phyloP scores from a whole-genome alignment of 2,329 filamentous ascomycete species.

The Aspergillus cejpii region DNA sequence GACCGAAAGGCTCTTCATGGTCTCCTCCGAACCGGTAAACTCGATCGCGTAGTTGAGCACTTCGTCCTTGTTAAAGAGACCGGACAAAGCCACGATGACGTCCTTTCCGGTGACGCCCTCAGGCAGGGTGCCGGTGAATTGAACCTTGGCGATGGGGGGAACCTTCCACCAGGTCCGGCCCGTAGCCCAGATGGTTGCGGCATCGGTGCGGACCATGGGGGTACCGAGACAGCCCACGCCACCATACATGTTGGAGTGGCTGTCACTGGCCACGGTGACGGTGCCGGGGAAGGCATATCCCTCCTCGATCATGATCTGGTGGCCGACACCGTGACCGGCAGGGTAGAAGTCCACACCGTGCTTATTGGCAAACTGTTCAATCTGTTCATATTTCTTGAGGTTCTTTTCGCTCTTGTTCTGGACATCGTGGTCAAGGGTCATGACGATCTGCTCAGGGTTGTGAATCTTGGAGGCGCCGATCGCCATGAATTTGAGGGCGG shows the following conservation, averaged over 20 bases:
- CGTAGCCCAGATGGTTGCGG: conserved; percentile 77
- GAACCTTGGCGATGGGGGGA: conserved; percentile 75
- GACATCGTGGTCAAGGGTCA: conserved; percentile 82
- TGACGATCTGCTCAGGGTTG: conserved; percentile 66
- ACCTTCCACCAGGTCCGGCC: conserved; percentile 82
- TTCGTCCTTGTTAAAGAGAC: conserved; percentile 76
- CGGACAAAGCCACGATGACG: conserved; percentile 82
- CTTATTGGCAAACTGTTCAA: conserved; percentile 71
- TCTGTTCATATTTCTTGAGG: conserved; percentile 72
- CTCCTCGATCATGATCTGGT: conserved; percentile 72
- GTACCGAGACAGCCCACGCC: conserved; percentile 71
- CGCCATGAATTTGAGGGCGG: conserved; percentile 72
- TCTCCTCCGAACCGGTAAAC: conserved; percentile 73
- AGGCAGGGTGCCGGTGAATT: conserved; percentile 66
- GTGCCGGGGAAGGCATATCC: conserved; percentile 81
- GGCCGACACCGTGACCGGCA: conserved; percentile 74
- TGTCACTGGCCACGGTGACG: conserved; percentile 64
- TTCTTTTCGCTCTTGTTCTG: conserved; percentile 75
- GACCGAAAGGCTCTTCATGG: conserved; percentile 63
- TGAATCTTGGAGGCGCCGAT: conserved; percentile 71
- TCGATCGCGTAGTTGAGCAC: conserved; percentile 89
- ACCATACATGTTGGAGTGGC: conserved; percentile 77
- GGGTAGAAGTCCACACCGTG: conserved; percentile 74
- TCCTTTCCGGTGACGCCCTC: conserved; percentile 85
- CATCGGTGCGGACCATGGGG: conserved; percentile 79